Evolutionary conservation across 805 yeast genomes (phyloP), one percentile per base, ranked within the genome.

Genomic region (Saccharomyces mikatae): DNA sequence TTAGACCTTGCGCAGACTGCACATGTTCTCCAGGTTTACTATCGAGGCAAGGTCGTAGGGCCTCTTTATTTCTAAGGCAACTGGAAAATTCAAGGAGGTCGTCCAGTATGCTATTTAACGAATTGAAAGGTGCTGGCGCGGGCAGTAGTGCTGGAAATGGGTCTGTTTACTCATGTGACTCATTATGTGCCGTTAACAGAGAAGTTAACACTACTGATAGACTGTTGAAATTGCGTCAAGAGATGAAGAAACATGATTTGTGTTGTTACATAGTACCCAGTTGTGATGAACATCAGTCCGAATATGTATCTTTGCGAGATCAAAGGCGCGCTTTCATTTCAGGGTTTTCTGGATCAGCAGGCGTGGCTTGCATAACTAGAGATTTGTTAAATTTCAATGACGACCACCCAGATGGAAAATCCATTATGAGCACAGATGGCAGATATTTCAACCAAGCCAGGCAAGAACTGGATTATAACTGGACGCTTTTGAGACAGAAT

Each of bases 261-360:
- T 88, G 85, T 10, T 84, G 89, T 32, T 92, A 94, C 68, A 76
- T 82, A 28, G 80, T 88, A 9, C 89, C 92, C 22, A 84, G 95
- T 46, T 97, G 89, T 67, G 99, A 92, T 67, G 96, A 88, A 62
- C 99, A 92, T 69, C 92, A 87, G 69, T 83, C 91, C 28, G 99
- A 92, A 72, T 91, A 91, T 63, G 92, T 92, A 6, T 80, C 94
- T 0, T 73, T 78, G 1, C 81, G 85, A 13, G 98, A 92, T 68
- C 88, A 86, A 66, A 80, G 97, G 61, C 77, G 97, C 54, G 86
- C 81, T 53, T 92, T 78, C 62, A 86, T 92, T 28, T 80, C 91
- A 6, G 97, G 90, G 0, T 92, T 92, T 72, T 86, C 92, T 11
- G 99, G 98, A 0, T 84, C 92, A 50, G 96, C 97, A 1, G 99